Base-by-base conservation (phyloP, 768 basidiomycete species). In the Lactarius hengduanensis region DNA sequence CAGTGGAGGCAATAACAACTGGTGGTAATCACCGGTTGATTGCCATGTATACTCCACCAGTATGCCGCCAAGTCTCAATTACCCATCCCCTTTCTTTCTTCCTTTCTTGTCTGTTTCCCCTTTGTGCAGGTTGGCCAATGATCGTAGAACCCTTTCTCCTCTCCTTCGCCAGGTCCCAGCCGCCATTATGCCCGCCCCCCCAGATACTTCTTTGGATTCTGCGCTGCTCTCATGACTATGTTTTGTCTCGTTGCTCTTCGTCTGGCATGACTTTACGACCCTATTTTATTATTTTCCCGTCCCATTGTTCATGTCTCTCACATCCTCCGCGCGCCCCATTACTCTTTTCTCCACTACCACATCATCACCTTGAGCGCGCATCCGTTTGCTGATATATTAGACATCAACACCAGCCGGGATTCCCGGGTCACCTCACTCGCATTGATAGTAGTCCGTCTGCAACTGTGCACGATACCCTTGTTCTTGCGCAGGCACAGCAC, bases 221-320 rank as follows among this genome's bases (percentile, higher is more conserved):
- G 84, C 83, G 84, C 86, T 87, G 84, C 86, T 87, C 84, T 85
- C 83, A 80, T 76, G 80, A 74, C 71, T 76, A 71, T 77, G 78
- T 80, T 80, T 80, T 78, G 81, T 84, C 83, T 81, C 81, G 81
- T 82, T 81, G 78, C 78, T 79, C 71, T 75, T 78, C 78, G 81
- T 80, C 81, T 79, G 68, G 70, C 70, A 71, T 64, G 69, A 69
- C 70, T 38, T 70, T 67, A 71, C 61, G 68, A 66, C 68, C 70
- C 68, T 71, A 69, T 69, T 20, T 71, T 71, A 70, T 69, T 69
- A 60, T 69, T 56, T 34, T 69, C 61, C 67, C 61, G 64, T 68
- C 65, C 68, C 56, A 65, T 65, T 70, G 78, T 76, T 73, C 79
- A 75, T 78, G 76, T 77, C 78, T 75, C 71, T 76, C 76, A 70